Conservation (phyloP, 805 yeast species). For the Debaryomyces tyrocola region DNA sequence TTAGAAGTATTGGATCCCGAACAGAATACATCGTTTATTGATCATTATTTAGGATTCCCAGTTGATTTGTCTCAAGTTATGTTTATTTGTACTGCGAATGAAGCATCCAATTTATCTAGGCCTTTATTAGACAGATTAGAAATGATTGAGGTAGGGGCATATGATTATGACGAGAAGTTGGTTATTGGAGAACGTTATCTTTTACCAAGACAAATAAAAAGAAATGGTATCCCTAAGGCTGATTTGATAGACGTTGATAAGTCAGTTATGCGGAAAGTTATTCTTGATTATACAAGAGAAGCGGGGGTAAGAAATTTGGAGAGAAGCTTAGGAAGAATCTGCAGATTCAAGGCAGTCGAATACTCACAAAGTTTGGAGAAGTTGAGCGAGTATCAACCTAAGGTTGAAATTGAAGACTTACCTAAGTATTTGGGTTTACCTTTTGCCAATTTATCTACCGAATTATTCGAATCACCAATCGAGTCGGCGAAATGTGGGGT, state of each 20-base stretch:
- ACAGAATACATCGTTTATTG: constrained; percentile 73
- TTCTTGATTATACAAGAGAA: constrained; percentile 74
- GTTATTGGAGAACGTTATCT: constrained; percentile 68
- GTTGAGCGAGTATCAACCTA: constrained; percentile 30
- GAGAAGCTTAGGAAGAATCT: constrained; percentile 69
- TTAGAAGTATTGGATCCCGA: constrained; percentile 90
- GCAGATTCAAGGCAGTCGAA: constrained; percentile 82
- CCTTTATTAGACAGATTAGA: constrained; percentile 86
- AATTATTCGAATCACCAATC: constrained; percentile 38
- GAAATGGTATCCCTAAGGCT: constrained; percentile 57
- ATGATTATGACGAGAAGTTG: constrained; percentile 74
- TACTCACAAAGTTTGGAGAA: constrained; percentile 36
- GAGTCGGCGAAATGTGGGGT: constrained; percentile 62
- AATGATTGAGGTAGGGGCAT: constrained; percentile 74
- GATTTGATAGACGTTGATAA: constrained; percentile 47
- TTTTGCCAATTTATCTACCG: constrained; percentile 35
- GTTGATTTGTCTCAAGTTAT: constrained; percentile 78
- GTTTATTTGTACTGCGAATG: constrained; percentile 86
- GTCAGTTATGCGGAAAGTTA: constrained; percentile 58
- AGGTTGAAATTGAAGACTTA: constrained; percentile 54
- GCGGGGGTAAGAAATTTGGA: constrained; percentile 85
- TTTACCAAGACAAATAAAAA: constrained; percentile 69
- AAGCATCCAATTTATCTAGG: constrained; percentile 64
- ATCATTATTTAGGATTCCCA: constrained; percentile 85
- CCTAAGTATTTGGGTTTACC: constrained; percentile 72